Evolutionary conservation across 345 rosid genomes (phyloP).

Genomic region (Arabis alpina): DNA sequence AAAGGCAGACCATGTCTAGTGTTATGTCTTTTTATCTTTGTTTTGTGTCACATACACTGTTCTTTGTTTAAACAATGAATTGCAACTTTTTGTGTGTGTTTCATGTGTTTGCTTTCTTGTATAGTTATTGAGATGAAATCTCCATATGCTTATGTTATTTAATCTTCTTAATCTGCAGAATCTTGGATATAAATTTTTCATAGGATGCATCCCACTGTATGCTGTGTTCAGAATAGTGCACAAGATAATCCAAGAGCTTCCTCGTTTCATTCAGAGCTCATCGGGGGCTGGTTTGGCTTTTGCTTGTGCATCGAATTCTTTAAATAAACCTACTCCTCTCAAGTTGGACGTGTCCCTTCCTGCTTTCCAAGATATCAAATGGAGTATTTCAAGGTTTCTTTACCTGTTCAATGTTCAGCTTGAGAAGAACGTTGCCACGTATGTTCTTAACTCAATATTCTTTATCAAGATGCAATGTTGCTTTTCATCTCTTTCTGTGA

Average conservation of each 20-base stretch:
- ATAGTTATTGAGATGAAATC: not conserved
- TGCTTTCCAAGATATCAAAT: slow-evolving; percentile 67
- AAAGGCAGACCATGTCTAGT: slow-evolving; percentile 23
- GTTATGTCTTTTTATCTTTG: not conserved
- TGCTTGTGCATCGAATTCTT: slow-evolving; percentile 83
- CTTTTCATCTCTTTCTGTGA: slow-evolving; percentile 2
- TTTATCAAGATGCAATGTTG: not conserved
- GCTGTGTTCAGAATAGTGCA: slow-evolving; percentile 46
- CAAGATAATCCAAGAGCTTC: slow-evolving; percentile 51
- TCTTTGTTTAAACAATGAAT: not conserved
- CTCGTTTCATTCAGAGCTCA: slow-evolving; percentile 44
- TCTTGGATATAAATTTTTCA: slow-evolving; percentile 41
- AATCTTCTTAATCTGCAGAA: slow-evolving; percentile 54
- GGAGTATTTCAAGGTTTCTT: slow-evolving; percentile 72
- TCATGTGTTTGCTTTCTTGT: not conserved
- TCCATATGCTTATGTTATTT: slow-evolving; percentile 12
- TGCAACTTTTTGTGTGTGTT: not conserved
- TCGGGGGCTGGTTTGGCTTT: slow-evolving; percentile 52
- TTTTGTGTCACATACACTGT: not conserved
- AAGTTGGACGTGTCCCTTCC: slow-evolving; percentile 74
- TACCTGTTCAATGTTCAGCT: slow-evolving; percentile 87
- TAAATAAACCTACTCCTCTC: slow-evolving; percentile 79
- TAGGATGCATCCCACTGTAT: slow-evolving; percentile 56
- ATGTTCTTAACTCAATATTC: slow-evolving; percentile 45
- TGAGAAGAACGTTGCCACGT: slow-evolving; percentile 93